phyloP scores from a whole-genome alignment of 2,329 filamentous ascomycete species.

The Botryosphaeria dothidea region DNA sequence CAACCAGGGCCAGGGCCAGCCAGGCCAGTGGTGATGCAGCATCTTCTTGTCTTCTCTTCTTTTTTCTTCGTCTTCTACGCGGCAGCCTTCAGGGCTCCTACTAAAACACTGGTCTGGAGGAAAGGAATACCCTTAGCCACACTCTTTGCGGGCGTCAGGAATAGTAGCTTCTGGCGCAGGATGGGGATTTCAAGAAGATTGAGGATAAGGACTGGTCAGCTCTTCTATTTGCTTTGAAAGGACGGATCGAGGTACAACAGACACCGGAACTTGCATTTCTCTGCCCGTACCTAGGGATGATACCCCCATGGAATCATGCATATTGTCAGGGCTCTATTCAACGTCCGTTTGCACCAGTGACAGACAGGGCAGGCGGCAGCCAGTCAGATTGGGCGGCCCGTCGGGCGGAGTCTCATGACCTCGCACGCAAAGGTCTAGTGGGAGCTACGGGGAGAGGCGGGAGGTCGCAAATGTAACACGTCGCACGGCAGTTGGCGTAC shows the following conservation, averaged over 20 bases:
- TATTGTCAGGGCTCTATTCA: constrained; percentile 11
- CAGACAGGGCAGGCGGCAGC: neutral
- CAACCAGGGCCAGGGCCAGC: constrained; percentile 28
- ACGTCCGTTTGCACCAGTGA: constrained; percentile 1
- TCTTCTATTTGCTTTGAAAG: constrained; percentile 13
- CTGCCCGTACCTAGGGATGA: constrained; percentile 18
- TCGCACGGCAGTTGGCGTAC: constrained; percentile 9
- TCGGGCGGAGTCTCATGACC: constrained; percentile 13
- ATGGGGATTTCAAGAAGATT: constrained; percentile 15
- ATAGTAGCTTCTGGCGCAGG: constrained; percentile 11
- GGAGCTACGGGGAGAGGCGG: constrained; percentile 10
- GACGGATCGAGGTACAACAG: constrained; percentile 11
- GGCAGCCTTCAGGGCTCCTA: constrained; percentile 3
- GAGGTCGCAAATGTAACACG: constrained; percentile 17
- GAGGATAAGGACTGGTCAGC: constrained; percentile 14
- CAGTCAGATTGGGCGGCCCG: neutral
- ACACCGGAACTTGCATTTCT: constrained; percentile 19
- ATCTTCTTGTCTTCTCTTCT: neutral
- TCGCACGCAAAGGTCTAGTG: constrained; percentile 5
- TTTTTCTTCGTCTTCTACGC: constrained; percentile 5
- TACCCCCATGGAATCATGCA: constrained; percentile 18
- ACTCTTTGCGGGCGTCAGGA: constrained; percentile 18
- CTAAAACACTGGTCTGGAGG: constrained; percentile 14
- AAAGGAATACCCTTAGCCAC: constrained; percentile 18
- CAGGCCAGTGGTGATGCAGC: constrained; percentile 22